Percentiles rank a stretch among this genome's conserved stretches.
phyloP scores from a whole-genome alignment of 2,329 filamentous ascomycete genomes.

The Colletotrichum kahawae region DNA sequence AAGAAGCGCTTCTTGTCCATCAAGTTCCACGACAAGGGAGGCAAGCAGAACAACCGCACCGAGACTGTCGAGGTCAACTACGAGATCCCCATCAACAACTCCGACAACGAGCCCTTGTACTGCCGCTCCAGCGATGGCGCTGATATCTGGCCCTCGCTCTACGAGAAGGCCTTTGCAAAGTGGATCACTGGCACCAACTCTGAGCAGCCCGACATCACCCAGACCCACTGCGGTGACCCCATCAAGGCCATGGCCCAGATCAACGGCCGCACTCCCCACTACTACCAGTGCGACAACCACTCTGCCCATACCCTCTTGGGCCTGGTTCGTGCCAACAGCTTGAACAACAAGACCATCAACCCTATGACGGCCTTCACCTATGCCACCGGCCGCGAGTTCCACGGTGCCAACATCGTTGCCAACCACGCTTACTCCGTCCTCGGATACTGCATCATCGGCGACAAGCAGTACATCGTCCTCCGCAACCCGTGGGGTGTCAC shows the following conservation, averaged over 20 bases:
- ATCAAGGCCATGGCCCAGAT: slow-evolving; percentile 51
- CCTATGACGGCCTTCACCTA: slow-evolving; percentile 47
- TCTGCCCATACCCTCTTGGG: slow-evolving; percentile 38
- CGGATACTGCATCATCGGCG: slow-evolving; percentile 38
- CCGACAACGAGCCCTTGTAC: slow-evolving; percentile 45
- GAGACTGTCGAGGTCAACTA: slow-evolving; percentile 47
- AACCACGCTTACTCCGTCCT: slow-evolving; percentile 51
- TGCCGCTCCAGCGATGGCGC: slow-evolving; percentile 43
- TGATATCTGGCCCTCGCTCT: slow-evolving; percentile 49
- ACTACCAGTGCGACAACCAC: slow-evolving; percentile 38
- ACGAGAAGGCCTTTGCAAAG: slow-evolving; percentile 54
- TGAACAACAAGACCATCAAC: slow-evolving; percentile 48
- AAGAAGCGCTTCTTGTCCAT: slow-evolving; percentile 32
- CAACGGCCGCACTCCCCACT: slow-evolving; percentile 40
- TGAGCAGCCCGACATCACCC: slow-evolving; percentile 45
- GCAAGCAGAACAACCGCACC: slow-evolving; percentile 42
- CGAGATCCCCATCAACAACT: slow-evolving; percentile 48
- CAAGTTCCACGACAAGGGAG: slow-evolving; percentile 50
- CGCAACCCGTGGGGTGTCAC: slow-evolving; percentile 51
- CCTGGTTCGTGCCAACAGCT: slow-evolving; percentile 41
- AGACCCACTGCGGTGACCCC: slow-evolving; percentile 44
- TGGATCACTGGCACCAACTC: slow-evolving; percentile 39
- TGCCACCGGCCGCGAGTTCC: slow-evolving; percentile 39
- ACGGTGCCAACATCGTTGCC: slow-evolving; percentile 46
- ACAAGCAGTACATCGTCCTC: slow-evolving; percentile 45